These are phyloP conservation scores for Scheffersomyces quercinus DNA, from an alignment of 1,139 yeast genomes.

Conservation along the genomic window DNA sequence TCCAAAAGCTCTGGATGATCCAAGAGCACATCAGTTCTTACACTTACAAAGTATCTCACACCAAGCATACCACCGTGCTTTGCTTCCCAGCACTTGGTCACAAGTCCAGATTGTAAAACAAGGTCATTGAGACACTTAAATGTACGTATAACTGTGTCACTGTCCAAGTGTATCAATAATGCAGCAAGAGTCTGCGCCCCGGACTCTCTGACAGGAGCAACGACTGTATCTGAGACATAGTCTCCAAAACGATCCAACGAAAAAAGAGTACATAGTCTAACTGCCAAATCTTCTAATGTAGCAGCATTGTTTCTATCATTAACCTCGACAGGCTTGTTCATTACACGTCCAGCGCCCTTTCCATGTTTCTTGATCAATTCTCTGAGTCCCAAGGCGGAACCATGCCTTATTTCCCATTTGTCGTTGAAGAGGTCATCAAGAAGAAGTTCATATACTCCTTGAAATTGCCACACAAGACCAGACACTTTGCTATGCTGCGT, in stretches of 20 bases:
- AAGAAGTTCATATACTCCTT: slow-evolving; percentile 90
- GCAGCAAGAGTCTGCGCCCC: slow-evolving; percentile 96
- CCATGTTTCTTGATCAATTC: slow-evolving; percentile 88
- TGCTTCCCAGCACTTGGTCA: slow-evolving; percentile 83
- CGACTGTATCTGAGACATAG: slow-evolving; percentile 95
- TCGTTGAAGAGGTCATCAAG: slow-evolving; percentile 81
- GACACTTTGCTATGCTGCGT: slow-evolving; percentile 76
- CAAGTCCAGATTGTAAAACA: slow-evolving; percentile 62
- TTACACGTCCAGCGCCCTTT: slow-evolving; percentile 78
- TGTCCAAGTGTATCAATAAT: slow-evolving; percentile 65
- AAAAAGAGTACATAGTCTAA: slow-evolving; percentile 81
- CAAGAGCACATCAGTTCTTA: slow-evolving; percentile 75
- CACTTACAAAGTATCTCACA: slow-evolving; percentile 86
- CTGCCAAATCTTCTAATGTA: slow-evolving; percentile 85
- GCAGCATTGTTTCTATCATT: slow-evolving; percentile 66
- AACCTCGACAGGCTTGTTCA: slow-evolving; percentile 58
- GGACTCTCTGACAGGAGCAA: slow-evolving; percentile 97
- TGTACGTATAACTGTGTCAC: slow-evolving; percentile 55
- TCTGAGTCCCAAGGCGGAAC: slow-evolving; percentile 89
- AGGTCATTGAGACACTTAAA: slow-evolving; percentile 68
- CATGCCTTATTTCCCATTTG: slow-evolving; percentile 94
- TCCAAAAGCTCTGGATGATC: slow-evolving; percentile 60
- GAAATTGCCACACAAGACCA: slow-evolving; percentile 90
- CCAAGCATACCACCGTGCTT: slow-evolving; percentile 98
- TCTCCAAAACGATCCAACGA: slow-evolving; percentile 96